These are phyloP conservation scores for Brasilioporus rufonigricans DNA, from an alignment of 768 basidiomycete genomes.

Conservation along the genomic window DNA sequence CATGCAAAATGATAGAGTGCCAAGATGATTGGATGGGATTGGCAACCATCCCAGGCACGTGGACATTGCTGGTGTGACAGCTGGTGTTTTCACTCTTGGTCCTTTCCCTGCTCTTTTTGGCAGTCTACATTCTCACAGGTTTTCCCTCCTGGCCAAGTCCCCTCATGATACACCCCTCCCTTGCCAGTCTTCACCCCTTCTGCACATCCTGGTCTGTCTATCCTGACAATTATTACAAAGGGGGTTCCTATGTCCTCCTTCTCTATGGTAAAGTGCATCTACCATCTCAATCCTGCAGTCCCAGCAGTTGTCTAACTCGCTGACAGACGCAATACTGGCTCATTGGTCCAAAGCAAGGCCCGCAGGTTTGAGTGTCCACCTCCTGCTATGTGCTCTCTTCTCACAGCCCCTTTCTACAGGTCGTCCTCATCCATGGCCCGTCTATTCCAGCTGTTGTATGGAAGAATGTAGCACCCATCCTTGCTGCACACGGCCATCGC, in stretches of 20 bases:
- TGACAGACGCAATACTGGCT: conserved; percentile 73
- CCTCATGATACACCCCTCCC: conserved; percentile 50
- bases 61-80: conserved; percentile 12
- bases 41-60: no score
- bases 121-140: conserved; percentile 58
- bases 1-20: no score
- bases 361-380: conserved; percentile 45
- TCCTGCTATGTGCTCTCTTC: neutral
- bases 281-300: neutral
- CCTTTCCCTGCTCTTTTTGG: conserved; percentile 58
- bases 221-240: conserved; percentile 63
- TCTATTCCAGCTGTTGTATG: conserved; percentile 76
- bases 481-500: conserved; percentile 63
- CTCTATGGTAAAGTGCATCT: conserved; percentile 60
- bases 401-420: conserved; percentile 38
- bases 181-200: conserved; percentile 55
- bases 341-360: conserved; percentile 65
- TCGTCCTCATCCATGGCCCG: conserved; percentile 76
- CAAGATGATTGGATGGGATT: no score
- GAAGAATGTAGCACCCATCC: conserved; percentile 68
- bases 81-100: conserved; percentile 46
- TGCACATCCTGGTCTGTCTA: conserved; percentile 68
- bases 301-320: neutral
- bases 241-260: conserved; percentile 58
- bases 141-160: conserved; percentile 61